phyloP scores from a whole-genome alignment of 1,139 yeast species.

The Debaryomyces singareniensis region DNA sequence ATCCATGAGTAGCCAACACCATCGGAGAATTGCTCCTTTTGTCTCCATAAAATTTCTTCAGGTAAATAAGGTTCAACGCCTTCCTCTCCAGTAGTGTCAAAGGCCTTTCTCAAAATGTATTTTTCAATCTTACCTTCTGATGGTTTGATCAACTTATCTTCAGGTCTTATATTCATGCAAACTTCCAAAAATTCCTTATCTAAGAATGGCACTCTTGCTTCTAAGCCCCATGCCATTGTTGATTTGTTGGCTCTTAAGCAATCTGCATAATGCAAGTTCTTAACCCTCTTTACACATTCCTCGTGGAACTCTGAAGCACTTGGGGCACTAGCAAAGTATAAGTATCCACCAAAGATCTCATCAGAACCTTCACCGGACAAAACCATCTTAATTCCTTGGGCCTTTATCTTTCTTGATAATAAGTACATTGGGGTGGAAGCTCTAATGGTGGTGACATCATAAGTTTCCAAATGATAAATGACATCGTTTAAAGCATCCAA shows the following conservation, averaged over 20 bases:
- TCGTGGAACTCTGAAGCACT: conserved; percentile 84
- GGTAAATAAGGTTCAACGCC: conserved; percentile 80
- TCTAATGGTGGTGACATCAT: conserved; percentile 96
- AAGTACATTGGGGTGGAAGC: conserved; percentile 99
- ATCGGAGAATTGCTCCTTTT: conserved; percentile 98
- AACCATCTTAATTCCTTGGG: conserved; percentile 99
- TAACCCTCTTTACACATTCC: conserved; percentile 92
- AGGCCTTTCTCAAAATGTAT: conserved; percentile 93
- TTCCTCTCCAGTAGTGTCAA: conserved; percentile 78
- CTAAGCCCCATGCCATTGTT: conserved; percentile 99
- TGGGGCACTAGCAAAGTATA: conserved; percentile 97
- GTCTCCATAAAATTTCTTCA: conserved; percentile 96
- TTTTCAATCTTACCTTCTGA: conserved; percentile 78
- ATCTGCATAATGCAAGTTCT: conserved; percentile 95
- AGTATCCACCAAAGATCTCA: conserved; percentile 97
- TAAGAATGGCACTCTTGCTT: conserved; percentile 98
- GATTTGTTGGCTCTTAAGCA: conserved; percentile 98
- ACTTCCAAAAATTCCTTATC: conserved; percentile 89
- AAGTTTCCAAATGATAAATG: conserved; percentile 92
- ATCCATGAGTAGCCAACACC: conserved; percentile 99
- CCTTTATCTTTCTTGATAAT: conserved; percentile 92
- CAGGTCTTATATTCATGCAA: conserved; percentile 91
- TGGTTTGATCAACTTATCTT: conserved; percentile 76
- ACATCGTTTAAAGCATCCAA: conserved; percentile 93
- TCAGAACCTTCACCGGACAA: conserved; percentile 98